phyloP scores from a whole-genome alignment of 768 basidiomycete genomes.

The Dioszegia hungarica region DNA sequence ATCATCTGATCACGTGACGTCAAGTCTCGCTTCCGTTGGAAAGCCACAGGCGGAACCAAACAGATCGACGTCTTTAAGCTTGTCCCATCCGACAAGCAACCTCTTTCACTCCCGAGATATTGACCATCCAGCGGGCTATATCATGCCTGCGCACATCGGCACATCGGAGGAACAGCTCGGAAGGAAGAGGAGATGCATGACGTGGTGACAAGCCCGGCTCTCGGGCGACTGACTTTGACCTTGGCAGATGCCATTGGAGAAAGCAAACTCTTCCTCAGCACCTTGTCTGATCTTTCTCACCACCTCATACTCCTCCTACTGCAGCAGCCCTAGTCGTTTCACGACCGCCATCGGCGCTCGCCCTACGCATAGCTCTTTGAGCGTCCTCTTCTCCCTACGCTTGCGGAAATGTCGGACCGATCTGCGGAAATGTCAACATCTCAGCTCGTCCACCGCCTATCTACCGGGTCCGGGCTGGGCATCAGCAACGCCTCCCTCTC shows the following conservation, averaged over 20 bases:
- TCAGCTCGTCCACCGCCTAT: neutral
- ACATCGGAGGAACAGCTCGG: too few species aligned
- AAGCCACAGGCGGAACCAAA: too few species aligned
- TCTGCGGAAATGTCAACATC: conserved; percentile 11
- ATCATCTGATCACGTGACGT: neutral
- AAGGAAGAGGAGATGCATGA: neutral
- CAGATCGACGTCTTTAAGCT: too few species aligned
- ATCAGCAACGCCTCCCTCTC: conserved; percentile 35
- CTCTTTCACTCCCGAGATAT: neutral
- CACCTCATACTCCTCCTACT: neutral
- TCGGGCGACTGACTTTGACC: neutral
- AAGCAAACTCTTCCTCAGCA: neutral
- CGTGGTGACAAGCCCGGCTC: neutral
- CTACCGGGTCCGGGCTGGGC: conserved; percentile 24
- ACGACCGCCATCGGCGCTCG: too few species aligned
- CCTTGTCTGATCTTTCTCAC: neutral
- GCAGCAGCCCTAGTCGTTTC: too few species aligned
- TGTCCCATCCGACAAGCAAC: conserved; percentile 3
- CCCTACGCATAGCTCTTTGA: too few species aligned
- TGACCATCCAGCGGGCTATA: neutral
- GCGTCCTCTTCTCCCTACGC: too few species aligned
- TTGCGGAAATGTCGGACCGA: too few species aligned
- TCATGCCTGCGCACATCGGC: neutral
- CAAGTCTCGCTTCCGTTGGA: too few species aligned
- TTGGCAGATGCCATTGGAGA: neutral